Evolutionary conservation across 176 grass and related monocot species (phyloP).

Genomic region (Cocos nucifera): DNA sequence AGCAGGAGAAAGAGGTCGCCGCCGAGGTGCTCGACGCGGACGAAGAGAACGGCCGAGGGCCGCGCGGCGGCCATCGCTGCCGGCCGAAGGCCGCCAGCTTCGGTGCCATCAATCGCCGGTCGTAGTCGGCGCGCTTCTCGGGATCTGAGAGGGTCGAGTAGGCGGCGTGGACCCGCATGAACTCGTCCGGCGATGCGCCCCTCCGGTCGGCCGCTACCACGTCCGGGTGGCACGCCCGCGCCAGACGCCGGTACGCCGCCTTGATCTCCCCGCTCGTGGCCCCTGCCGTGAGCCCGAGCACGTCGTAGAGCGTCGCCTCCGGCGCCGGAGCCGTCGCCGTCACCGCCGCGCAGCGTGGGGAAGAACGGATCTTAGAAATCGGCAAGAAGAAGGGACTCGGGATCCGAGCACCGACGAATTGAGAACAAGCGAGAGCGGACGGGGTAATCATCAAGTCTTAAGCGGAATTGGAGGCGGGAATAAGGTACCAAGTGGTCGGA

Average conservation of each 20-base stretch:
- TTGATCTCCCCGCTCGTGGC: slow-evolving; percentile 27
- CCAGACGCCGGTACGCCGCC: slow-evolving; percentile 25
- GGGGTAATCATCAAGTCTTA: too few species aligned
- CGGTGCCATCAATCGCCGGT: neutral
- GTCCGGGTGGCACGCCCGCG: slow-evolving; percentile 28
- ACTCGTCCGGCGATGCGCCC: slow-evolving; percentile 8
- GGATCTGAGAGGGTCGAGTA: slow-evolving; percentile 19
- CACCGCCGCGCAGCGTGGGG: too few species aligned
- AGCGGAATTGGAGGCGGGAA: too few species aligned
- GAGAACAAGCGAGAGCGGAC: too few species aligned
- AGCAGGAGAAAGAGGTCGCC: neutral
- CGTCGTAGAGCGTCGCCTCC: slow-evolving; percentile 18
- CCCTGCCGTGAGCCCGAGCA: slow-evolving; percentile 17
- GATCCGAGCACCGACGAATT: too few species aligned
- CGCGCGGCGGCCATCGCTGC: neutral
- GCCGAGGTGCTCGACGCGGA: slow-evolving; percentile 2
- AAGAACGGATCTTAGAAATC: neutral
- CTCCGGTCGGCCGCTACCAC: neutral
- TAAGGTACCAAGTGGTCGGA: too few species aligned
- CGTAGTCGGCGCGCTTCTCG: slow-evolving; percentile 19
- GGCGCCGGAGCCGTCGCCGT: neutral
- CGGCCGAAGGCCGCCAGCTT: neutral
- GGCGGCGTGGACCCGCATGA: slow-evolving; percentile 12
- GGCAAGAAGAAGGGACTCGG: neutral
- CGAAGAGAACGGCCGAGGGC: too few species aligned